Base-by-base conservation (phyloP, 192 early-diverging fungal genomes). In the Chytriomyces sp. region DNA sequence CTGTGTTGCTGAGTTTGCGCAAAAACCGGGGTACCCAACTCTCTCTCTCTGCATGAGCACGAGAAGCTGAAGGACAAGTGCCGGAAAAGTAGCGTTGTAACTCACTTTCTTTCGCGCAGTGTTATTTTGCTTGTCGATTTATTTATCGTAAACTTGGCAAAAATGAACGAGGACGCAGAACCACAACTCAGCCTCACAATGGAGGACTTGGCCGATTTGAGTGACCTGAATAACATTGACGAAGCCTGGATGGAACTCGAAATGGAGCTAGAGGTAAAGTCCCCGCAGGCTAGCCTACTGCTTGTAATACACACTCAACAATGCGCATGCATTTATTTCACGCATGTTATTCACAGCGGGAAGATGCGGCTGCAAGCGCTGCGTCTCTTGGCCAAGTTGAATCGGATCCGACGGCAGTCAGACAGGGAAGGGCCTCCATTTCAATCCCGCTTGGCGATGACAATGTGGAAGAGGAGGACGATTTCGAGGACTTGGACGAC, bases 391-490 rank as follows among this genome's bases (percentile, higher is more conserved):
- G 69, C 8, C 49, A 48, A 18, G 57, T 16, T 20, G 50, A 71
- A 8, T 18, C 10, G 50, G 69, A 48, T n/a, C 9, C 44, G 10
- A 26, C 11, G 4, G 45, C 3, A 9, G 72, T 28, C 11, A 13
- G 8, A 35, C 23, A 24, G 6, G 26, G 61, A 43, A 20, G 63
- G n/a, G 11, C 63, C 16, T 16, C 11, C 35, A 64, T 64, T 26
- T 35, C 63, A 26, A 64, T 26, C 26, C n/a, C 48, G n/a, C 13
- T 69, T 11, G 70, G 44, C 10, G 50, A 59, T 63, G 59, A 65
- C 28, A 16, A 50, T n/a, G 70, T n/a, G 13, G 57, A 61, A 10
- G 70, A 53, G 49, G 70, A 72, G 16, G 70, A 61, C 70, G 70
- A 72, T 61, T 20, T 61, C 43, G 70, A 63, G 8, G 18, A 9